Evolutionary conservation across 805 yeast species (phyloP), one percentile per base, ranked within the genome.

Genomic region (Helenozyma baotianmanensis): DNA sequence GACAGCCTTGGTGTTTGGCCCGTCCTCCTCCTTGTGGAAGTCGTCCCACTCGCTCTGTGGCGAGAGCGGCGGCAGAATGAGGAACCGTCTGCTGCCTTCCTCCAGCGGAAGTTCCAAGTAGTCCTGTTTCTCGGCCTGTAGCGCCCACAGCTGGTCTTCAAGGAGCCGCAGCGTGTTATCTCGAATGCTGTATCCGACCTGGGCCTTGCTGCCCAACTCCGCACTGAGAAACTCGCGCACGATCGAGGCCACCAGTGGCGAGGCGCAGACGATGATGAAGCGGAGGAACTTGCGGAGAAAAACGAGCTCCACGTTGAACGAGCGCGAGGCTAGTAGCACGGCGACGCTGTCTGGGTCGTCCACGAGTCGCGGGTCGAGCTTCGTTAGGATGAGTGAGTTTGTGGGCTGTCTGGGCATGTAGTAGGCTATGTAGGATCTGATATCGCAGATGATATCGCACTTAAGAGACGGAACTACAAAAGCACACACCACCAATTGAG

Each of bases 41-140:
- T 63, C 62, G 38, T 64, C 57, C 72, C 72, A 66, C 27, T 60
- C 72, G 0, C 63, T 45, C 3, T 65, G 71, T 0, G 72, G 72
- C 8, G 70, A 64, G 7, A 60, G 42, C 6, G 72, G 72, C 3
- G 72, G 72, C 30, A 66, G 62, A n/a, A 66, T 66, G 28, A 66
- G 58, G 34, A 64, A 66, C 11, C 71, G 35, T 23, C 57, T 50
- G 30, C 60, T 54, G 10, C 60, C 64, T 7, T 41, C 53, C 27
- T 66, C 69, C 45, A 56, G 56, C 4, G 72, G 72, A 12, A 66
- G 43, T 41, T 64, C 70, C 32, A 66, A 47, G 38, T 54, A 66
- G 12, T 61, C 58, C 6, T 43, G 41, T 14, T 42, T 40, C 14
- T 33, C 38, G 1, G 36, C 24, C 26, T 28, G 25, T 4, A 42